Conservation (phyloP, 768 basidiomycete species). For the Strobilomyces confusus region DNA sequence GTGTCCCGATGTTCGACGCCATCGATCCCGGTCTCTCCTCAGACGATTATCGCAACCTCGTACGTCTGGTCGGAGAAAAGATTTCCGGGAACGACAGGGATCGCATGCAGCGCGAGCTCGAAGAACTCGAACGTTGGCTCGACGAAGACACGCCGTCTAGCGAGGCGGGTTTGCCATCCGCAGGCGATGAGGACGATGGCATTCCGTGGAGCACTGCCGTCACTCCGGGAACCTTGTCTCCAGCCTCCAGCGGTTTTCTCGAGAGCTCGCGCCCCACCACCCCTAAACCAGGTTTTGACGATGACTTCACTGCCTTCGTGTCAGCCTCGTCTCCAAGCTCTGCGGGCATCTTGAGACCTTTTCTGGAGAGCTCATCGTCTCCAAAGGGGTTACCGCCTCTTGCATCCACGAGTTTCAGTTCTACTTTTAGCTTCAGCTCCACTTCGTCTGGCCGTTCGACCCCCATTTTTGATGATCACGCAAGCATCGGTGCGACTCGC, state of each 20-base stretch:
- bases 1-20: neutral
- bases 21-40: slow-evolving; percentile 7
- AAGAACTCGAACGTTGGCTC: slow-evolving; percentile 60
- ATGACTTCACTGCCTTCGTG: slow-evolving; percentile 76
- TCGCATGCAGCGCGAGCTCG: slow-evolving; percentile 48
- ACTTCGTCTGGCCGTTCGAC: slow-evolving; percentile 24
- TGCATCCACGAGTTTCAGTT: slow-evolving; percentile 20
- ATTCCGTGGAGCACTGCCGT: slow-evolving; percentile 42
- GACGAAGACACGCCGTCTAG: slow-evolving; percentile 36
- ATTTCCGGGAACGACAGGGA: slow-evolving; percentile 27
- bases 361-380: slow-evolving; percentile 1
- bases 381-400: slow-evolving; percentile 3
- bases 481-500: slow-evolving; percentile 13
- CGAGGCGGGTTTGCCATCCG: slow-evolving; percentile 15
- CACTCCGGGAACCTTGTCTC: slow-evolving; percentile 28
- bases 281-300: slow-evolving; percentile 55
- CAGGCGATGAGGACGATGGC: slow-evolving; percentile 14
- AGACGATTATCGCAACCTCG: slow-evolving; percentile 20
- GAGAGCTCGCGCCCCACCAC: slow-evolving; percentile 28
- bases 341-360: neutral
- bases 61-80: slow-evolving; percentile 17
- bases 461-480: slow-evolving; percentile 20
- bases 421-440: slow-evolving; percentile 27
- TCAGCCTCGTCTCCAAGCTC: slow-evolving; percentile 44
- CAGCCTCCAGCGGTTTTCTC: slow-evolving; percentile 19